Base-by-base conservation (phyloP, 2,329 filamentous ascomycete genomes). In the Aspergillus pseudoglaucus region DNA sequence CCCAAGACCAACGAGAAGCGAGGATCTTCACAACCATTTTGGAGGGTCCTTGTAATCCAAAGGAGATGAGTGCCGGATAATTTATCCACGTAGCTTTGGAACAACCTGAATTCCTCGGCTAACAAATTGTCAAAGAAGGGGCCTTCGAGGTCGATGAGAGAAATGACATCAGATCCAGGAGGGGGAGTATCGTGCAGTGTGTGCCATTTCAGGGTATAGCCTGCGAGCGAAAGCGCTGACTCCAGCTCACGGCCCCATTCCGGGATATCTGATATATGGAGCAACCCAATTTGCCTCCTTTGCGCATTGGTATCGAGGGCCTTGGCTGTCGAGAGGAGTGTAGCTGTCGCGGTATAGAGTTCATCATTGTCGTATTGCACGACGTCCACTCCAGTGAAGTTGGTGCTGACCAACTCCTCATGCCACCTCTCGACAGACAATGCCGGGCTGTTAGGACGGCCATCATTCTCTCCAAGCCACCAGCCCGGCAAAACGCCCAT, bases 401-500 rank as follows among this genome's bases (percentile, higher is more conserved):
- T 55, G 2, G 59, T 55, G 8, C 49, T 37, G 2, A 44, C 12
- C 0, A 63, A 48, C 20, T 59, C 55, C 8, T 32, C 46, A 4
- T 45, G 18, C 59, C 59, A 63, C 25, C 48, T 30, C 3, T 54
- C 45, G 3, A 47, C 10, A 3, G 46, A 23, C 5, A 60, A 40
- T 41, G 55, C 56, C 7, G 60, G 60, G n/a, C 50, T 47, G 10
- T 53, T 45, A 37, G 20, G 6, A 43, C 67, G 62, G 2, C 63
- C 66, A 44, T 70, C 66, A 30, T 2, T 44, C n/a, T 67, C 61
- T 23, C 67, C 68, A 3, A 67, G 52, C 67, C 67, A 69, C 67
- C 67, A 70, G 4, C 67, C 67, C 17, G 65, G 64, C 12, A 69
- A 56, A 5, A 65, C 46, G 1, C 67, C 67, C 43, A 66, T 67